Evolutionary conservation across 2,329 filamentous ascomycete species (phyloP), one percentile per base, ranked within the genome.

Genomic region (Fusarium robinianum): DNA sequence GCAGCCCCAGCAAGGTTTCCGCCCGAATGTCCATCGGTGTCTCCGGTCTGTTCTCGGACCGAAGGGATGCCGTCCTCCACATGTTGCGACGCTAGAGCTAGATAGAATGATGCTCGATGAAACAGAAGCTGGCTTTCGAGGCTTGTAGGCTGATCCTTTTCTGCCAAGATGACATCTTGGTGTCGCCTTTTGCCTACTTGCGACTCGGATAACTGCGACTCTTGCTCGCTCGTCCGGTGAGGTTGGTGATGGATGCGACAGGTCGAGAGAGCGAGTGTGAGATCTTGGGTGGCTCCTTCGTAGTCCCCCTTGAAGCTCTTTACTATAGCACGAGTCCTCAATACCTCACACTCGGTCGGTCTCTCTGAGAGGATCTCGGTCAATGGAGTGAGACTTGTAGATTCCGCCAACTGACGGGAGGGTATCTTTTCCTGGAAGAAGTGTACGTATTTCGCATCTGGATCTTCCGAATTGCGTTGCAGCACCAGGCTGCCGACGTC

Each of bases 401-500:
- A 84, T 59, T 88, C 81, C 23, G 83, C 85, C 64, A 94, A 72
- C 63, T 86, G 83, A 27, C 85, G 74, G 26, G 83, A 87, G 2
- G 88, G 86, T 17, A 94, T 91, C 77, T 92, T 94, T 69, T 95
- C 88, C 68, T 92, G 88, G 67, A 95, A 95, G 70, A 92, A 94
- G 64, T 94, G 87, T n/a, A 94, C 89, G 63, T 94, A 94, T 66
- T 85, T 87, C 18, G 88, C 89, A 61, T 94, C 87, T 29, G 75
- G 68, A 61, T 90, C 83, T 36, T 76, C 65, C n/a, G 81, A 75
- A 48, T 80, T 84, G 49, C 87, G 77, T 64, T 87, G 82, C 49
- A 94, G 69, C 21, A 95, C 88, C 49, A 86, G 73, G 5, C 78
- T 76, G 3, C 85, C 88, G 3, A 94, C 85, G 46, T 89, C 85